phyloP scores from a whole-genome alignment of 2,329 filamentous ascomycete species.

The Hansfordia pulvinata region DNA sequence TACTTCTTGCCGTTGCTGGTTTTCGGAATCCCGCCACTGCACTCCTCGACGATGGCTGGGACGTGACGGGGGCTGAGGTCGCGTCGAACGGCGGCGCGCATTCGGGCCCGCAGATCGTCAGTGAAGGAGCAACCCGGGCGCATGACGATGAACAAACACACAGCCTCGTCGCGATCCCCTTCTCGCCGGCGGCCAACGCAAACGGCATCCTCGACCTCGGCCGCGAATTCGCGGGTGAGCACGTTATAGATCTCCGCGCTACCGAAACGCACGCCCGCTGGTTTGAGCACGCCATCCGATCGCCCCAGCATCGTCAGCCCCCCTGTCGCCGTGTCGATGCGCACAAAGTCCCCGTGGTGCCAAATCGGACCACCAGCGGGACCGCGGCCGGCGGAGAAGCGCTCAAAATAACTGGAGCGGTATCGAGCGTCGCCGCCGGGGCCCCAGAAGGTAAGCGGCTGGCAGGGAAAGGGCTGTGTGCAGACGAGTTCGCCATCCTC shows the following conservation, averaged over 20 bases:
- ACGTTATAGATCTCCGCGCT: constrained; percentile 94
- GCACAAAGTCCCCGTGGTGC: constrained; percentile 92
- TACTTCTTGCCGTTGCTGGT: constrained; percentile 94
- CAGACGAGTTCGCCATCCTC: constrained; percentile 84
- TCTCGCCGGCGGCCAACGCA: constrained; percentile 68
- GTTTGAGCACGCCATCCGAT: constrained; percentile 87
- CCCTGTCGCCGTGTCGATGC: constrained; percentile 54
- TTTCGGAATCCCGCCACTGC: constrained; percentile 68
- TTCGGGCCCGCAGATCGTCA: constrained; percentile 42
- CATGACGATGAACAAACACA: constrained; percentile 81
- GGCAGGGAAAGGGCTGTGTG: constrained; percentile 73
- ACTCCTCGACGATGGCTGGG: constrained; percentile 69
- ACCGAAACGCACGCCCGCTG: constrained; percentile 80
- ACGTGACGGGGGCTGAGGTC: constrained; percentile 86
- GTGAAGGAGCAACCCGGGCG: constrained; percentile 40
- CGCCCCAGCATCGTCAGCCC: constrained; percentile 84
- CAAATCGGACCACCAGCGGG: too few species aligned
- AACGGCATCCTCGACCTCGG: constrained; percentile 70
- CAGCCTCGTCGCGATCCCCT: constrained; percentile 68
- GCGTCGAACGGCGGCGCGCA: constrained; percentile 56
- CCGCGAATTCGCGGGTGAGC: constrained; percentile 68
- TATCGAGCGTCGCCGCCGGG: constrained; percentile 62
- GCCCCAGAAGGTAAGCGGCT: constrained; percentile 85
- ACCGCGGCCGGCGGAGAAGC: constrained; percentile 56
- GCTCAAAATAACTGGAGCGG: constrained; percentile 72